Base-by-base conservation (phyloP, 2,329 filamentous ascomycete species). In the Penicillium griseofulvum region DNA sequence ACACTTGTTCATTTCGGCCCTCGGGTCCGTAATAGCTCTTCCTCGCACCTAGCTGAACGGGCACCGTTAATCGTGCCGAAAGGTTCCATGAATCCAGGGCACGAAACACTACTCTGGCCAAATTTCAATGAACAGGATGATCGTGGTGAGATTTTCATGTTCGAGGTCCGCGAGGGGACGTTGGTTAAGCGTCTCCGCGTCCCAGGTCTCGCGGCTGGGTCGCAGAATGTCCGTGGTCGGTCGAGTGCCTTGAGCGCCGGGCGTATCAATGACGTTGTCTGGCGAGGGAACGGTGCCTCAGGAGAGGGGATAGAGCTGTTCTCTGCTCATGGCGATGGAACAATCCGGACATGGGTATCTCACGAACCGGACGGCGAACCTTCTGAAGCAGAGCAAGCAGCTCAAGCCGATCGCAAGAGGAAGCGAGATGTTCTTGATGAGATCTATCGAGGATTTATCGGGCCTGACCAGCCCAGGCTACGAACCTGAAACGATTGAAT, bases 1-100 rank as follows among this genome's bases (percentile, higher is more conserved):
- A 95, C 90, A 0, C 83, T 97, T 6, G 89, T 89, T 0, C 92
- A 88, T 70, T 97, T 97, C 68, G 91, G 91, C 0, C 89, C 92
- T 0, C 81, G 86, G 28, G 81, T 97, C 38, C 87, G 87, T 64
- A 97, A 97, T 70, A 81, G 61, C 72, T 78, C 60, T 47, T 81
- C 59, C 51, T 81, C 77, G 61, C 86, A 82, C 63, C 77, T 87
- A 5, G 83, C 82, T 19, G 86, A 81, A 56, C 77, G 83, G 19
- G 80, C 78, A 43, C 84, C 91, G 55, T 74, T 91, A 52, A 72
- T 86, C 9, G 80, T 86, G 0, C 90, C 91, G 0, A 78, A 78
- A 0, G 78, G 81, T 8, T 68, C 87, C 26, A 83, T 82, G 3
- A 73, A 77, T 5, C 74, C 81, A 0, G 80, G 81, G 0, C 80